Evolutionary conservation across 2,329 filamentous ascomycete species (phyloP).

Genomic region (Aspergillus tubingensis): DNA sequence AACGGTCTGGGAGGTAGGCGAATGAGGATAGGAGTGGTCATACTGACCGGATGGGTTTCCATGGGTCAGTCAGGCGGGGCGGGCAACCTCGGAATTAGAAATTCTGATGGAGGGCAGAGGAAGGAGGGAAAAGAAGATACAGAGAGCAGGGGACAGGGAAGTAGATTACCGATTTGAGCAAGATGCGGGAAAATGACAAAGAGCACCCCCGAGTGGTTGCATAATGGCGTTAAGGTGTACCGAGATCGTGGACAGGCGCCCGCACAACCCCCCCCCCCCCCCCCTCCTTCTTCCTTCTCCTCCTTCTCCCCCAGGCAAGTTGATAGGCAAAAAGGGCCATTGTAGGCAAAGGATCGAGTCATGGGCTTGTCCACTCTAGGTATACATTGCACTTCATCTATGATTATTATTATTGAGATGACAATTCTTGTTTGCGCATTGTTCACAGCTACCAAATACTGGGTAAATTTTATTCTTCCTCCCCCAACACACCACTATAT

Average conservation of each 20-base stretch:
- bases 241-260: conserved; percentile 13
- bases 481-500: no score
- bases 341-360: conserved; percentile 6
- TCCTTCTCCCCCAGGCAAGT: no score
- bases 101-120: not conserved
- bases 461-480: no score
- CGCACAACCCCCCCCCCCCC: not conserved
- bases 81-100: conserved; percentile 10
- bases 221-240: conserved; percentile 11
- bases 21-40: conserved; percentile 13
- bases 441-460: conserved; percentile 4
- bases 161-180: no score
- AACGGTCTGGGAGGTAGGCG: conserved; percentile 22
- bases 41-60: not conserved
- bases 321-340: conserved; percentile 6
- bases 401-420: conserved; percentile 3
- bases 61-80: conserved; percentile 10
- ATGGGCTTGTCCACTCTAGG: not conserved
- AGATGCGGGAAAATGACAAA: not conserved
- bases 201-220: not conserved
- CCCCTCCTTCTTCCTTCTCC: no score
- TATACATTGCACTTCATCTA: not conserved
- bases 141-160: not conserved
- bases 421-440: conserved; percentile 22
- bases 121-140: no score